phyloP scores from a whole-genome alignment of 345 rosid genomes.

The Mangifera indica region DNA sequence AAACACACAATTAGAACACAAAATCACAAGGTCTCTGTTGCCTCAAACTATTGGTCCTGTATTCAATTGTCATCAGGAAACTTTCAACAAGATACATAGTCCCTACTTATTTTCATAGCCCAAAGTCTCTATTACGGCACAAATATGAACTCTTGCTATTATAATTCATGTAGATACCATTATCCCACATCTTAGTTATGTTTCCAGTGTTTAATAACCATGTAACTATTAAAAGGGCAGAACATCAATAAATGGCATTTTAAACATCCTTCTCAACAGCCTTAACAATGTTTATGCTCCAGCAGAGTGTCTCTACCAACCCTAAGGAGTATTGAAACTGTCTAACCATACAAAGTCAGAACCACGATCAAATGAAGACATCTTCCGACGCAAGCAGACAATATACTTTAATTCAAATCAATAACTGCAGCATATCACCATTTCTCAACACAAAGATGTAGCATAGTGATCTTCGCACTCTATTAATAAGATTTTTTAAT shows the following conservation, averaged over 20 bases:
- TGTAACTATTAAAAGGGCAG: not conserved
- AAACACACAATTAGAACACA: not conserved
- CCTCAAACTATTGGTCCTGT: not conserved
- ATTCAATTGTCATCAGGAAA: not conserved
- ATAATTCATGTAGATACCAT: not conserved
- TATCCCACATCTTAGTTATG: not conserved
- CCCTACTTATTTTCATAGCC: not conserved
- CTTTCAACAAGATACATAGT: not conserved
- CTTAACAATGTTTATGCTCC: not conserved
- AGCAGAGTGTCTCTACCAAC: not conserved
- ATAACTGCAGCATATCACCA: not conserved
- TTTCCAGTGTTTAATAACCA: not conserved
- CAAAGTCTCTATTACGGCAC: not conserved
- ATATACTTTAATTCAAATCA: not conserved
- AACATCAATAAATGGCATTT: not conserved
- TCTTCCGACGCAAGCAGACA: conserved; percentile 2
- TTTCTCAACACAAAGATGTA: not conserved
- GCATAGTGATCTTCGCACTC: not conserved
- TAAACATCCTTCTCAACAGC: not conserved
- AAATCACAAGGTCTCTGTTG: conserved; percentile 1
- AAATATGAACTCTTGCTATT: not conserved
- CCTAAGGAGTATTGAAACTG: not conserved
- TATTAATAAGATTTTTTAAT: not conserved
- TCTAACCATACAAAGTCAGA: not conserved
- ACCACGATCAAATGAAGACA: not conserved